Evolutionary conservation across 805 yeast genomes (phyloP).

Genomic region (Myxozyma melibiosi): DNA sequence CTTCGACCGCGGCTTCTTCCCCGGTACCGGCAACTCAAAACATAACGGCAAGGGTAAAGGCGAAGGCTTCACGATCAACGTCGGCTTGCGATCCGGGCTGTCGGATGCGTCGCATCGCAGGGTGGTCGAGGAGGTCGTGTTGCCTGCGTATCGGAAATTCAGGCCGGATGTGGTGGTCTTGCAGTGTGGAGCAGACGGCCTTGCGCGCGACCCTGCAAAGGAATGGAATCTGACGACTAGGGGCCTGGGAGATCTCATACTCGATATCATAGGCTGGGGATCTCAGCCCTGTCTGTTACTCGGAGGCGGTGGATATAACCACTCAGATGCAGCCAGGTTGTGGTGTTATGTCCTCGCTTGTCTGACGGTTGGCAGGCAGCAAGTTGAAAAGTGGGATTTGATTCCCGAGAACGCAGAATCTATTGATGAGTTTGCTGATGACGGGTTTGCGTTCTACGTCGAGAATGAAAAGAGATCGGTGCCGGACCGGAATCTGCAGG

Average conservation of each 20-base stretch:
- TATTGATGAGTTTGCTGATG: slow-evolving; percentile 22
- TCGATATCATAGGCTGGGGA: slow-evolving; percentile 37
- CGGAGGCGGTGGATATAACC: slow-evolving; percentile 82
- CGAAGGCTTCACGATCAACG: slow-evolving; percentile 48
- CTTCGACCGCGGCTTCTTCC: slow-evolving; percentile 67
- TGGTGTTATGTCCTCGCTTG: slow-evolving; percentile 50
- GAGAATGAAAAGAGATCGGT: slow-evolving; percentile 6
- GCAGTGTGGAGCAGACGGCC: slow-evolving; percentile 76
- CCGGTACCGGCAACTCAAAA: slow-evolving; percentile 60
- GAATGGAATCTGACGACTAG: slow-evolving; percentile 70
- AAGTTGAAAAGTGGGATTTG: slow-evolving; percentile 19
- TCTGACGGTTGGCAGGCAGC: slow-evolving; percentile 6
- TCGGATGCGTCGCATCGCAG: slow-evolving; percentile 49
- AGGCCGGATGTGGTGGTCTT: slow-evolving; percentile 59
- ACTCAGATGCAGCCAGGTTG: slow-evolving; percentile 60
- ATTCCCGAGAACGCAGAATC: slow-evolving; percentile 15
- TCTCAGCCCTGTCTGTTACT: slow-evolving; percentile 51
- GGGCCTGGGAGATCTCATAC: slow-evolving; percentile 50
- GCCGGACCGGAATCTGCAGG: slow-evolving; percentile 3
- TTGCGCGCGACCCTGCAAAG: slow-evolving; percentile 60
- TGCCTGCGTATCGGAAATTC: slow-evolving; percentile 47
- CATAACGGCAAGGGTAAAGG: slow-evolving; percentile 48
- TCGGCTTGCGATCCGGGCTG: slow-evolving; percentile 62
- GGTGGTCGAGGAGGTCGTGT: slow-evolving; percentile 48
- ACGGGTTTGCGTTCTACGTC: slow-evolving; percentile 16